These are phyloP conservation scores for Abrus precatorius DNA, from an alignment of 306 rosid species.

Conservation along the genomic window DNA sequence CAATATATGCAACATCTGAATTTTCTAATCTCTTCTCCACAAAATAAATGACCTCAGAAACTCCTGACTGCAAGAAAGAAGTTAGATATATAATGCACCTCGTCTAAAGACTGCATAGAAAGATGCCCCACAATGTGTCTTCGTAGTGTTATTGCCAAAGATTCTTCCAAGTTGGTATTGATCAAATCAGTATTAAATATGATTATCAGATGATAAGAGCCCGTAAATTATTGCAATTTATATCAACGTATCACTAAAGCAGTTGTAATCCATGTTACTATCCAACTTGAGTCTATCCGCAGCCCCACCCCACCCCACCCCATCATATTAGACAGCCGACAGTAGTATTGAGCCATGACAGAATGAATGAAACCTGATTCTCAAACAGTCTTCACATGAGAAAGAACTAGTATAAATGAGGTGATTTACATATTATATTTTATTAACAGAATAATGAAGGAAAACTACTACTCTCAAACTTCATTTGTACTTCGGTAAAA, in stretches of 20 bases:
- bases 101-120: constrained; percentile 15
- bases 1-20: constrained; percentile 69
- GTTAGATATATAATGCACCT: constrained; percentile 13
- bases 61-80: constrained; percentile 79
- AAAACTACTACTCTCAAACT: constrained; percentile 3
- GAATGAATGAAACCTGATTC: constrained; percentile 16
- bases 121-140: background rate
- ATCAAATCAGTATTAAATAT: constrained; percentile 19
- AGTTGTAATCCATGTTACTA: background rate
- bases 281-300: background rate
- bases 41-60: constrained; percentile 82
- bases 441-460: constrained; percentile 7
- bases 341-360: constrained; percentile 19
- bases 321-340: background rate
- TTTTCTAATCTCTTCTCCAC: constrained; percentile 79
- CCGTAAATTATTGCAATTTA: constrained; percentile 20
- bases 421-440: constrained; percentile 19
- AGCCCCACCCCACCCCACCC: background rate
- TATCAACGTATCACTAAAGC: background rate
- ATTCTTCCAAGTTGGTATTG: background rate
- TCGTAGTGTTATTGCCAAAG: background rate
- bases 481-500: background rate
- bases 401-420: constrained; percentile 27
- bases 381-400: background rate
- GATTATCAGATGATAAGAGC: constrained; percentile 3